A percentile compares a stretch with the other conserved stretches of the same genome.
These are phyloP conservation scores for Moesziomyces parantarcticus DNA, from an alignment of 1,284 basidiomycete genomes.

Conservation along the genomic window DNA sequence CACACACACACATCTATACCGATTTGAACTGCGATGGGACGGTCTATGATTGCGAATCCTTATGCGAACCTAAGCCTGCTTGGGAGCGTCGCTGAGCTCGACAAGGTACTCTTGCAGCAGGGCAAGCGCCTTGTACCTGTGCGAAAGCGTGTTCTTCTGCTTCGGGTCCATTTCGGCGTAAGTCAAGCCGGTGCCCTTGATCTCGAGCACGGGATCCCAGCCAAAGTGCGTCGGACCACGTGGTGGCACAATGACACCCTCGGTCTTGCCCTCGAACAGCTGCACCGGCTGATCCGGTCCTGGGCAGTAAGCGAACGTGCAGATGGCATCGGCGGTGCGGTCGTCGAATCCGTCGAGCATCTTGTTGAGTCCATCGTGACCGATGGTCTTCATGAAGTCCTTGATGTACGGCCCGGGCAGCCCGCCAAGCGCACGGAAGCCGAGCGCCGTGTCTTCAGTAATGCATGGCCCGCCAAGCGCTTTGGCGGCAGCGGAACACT, in stretches of 20 bases:
- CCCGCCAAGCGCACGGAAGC: constrained; percentile 86
- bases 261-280: constrained; percentile 91
- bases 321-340: constrained; percentile 85
- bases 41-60: no score
- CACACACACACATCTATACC: no score
- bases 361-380: constrained; percentile 78
- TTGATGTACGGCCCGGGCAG: constrained; percentile 98
- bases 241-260: constrained; percentile 86
- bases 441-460: constrained; percentile 95
- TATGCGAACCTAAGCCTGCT: neutral
- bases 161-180: constrained; percentile 49
- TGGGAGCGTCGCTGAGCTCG: constrained; percentile 10
- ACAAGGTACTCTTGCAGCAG: constrained; percentile 79
- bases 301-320: constrained; percentile 90
- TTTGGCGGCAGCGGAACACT: constrained; percentile 82
- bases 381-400: constrained; percentile 69
- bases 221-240: constrained; percentile 81
- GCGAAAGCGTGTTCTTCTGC: constrained; percentile 74
- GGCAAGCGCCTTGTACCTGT: constrained; percentile 86
- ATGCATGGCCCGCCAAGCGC: constrained; percentile 82
- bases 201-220: constrained; percentile 92
- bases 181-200: constrained; percentile 73
- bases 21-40: no score
- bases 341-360: constrained; percentile 85
- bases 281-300: constrained; percentile 44